These are phyloP conservation scores for Lunasporangiospora selenospora DNA, from an alignment of 192 early-diverging fungal species.

Conservation along the genomic window DNA sequence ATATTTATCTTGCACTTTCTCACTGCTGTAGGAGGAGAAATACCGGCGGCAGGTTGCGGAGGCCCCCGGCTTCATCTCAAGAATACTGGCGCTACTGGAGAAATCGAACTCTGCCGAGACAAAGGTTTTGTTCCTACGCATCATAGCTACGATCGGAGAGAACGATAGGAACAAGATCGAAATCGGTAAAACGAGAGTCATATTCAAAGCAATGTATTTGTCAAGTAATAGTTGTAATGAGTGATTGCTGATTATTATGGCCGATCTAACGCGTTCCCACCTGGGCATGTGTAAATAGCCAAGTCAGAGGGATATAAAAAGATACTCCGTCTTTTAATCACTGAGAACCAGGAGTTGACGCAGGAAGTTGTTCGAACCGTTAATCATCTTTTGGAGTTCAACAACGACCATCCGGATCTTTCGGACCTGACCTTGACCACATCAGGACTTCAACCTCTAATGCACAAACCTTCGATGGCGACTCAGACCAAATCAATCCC, in stretches of 20 bases:
- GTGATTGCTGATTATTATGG: too few relatives aligned
- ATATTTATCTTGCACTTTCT: neutral
- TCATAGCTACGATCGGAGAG: conserved; percentile 45
- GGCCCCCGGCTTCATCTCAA: conserved; percentile 37
- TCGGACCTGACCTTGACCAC: conserved; percentile 13
- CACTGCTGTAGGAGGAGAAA: conserved; percentile 34
- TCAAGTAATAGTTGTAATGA: too few relatives aligned
- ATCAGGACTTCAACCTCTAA: conserved; percentile 3
- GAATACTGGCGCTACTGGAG: conserved; percentile 33
- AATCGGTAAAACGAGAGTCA: too few relatives aligned
- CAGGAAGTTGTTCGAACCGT: conserved; percentile 47
- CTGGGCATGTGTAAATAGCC: too few relatives aligned
- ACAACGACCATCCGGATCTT: conserved; percentile 24
- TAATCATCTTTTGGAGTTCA: conserved; percentile 46
- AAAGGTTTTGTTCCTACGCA: conserved; percentile 33
- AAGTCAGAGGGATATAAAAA: conserved; percentile 48
- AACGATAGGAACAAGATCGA: conserved; percentile 50
- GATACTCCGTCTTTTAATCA: conserved; percentile 44
- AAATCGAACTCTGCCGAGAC: conserved; percentile 34
- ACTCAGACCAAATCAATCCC: conserved; percentile 2
- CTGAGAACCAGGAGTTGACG: conserved; percentile 32
- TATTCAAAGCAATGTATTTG: too few relatives aligned
- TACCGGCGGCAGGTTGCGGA: conserved; percentile 37
- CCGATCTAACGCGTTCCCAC: too few relatives aligned
- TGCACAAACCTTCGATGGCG: too few relatives aligned